phyloP scores from a whole-genome alignment of 805 yeast species.

The Metschnikowia anglica region DNA sequence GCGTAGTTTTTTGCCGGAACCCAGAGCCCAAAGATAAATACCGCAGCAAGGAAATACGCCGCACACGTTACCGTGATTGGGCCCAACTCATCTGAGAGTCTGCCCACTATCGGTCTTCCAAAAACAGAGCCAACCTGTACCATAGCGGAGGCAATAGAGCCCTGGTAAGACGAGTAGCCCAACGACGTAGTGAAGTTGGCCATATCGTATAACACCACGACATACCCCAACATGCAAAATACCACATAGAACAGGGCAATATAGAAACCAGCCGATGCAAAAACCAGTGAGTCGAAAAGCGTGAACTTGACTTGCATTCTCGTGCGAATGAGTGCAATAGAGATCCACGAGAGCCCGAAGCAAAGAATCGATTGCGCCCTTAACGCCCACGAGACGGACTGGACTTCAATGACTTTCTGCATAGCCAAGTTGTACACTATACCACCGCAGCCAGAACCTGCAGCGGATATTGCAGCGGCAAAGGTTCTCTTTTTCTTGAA shows the following conservation, averaged over 20 bases:
- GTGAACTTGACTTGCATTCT: conserved; percentile 26
- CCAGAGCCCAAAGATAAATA: conserved; percentile 39
- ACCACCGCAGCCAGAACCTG: conserved; percentile 57
- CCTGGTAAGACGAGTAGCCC: conserved; percentile 55
- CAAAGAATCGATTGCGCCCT: conserved; percentile 38
- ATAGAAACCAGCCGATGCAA: conserved; percentile 44
- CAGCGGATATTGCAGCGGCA: conserved; percentile 48
- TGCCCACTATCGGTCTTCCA: conserved; percentile 59
- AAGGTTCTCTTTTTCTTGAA: conserved; percentile 61
- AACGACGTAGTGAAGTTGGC: conserved; percentile 59
- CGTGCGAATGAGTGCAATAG: conserved; percentile 18
- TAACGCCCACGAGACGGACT: conserved; percentile 49
- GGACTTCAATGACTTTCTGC: conserved; percentile 36
- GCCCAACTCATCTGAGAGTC: conserved; percentile 50
- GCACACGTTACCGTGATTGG: conserved; percentile 43
- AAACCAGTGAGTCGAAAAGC: conserved; percentile 41
- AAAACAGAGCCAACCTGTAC: conserved; percentile 53
- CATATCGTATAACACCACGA: conserved; percentile 55
- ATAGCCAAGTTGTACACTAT: conserved; percentile 45
- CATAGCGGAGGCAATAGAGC: conserved; percentile 60
- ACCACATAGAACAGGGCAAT: conserved; percentile 40
- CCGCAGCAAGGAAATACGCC: conserved; percentile 27
- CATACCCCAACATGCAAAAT: conserved; percentile 59
- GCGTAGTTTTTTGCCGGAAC: conserved; percentile 50
- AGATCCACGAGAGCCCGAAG: conserved; percentile 17